These are phyloP conservation scores for Psilocybe cyanescens DNA, from an alignment of 768 basidiomycete genomes.

Conservation along the genomic window DNA sequence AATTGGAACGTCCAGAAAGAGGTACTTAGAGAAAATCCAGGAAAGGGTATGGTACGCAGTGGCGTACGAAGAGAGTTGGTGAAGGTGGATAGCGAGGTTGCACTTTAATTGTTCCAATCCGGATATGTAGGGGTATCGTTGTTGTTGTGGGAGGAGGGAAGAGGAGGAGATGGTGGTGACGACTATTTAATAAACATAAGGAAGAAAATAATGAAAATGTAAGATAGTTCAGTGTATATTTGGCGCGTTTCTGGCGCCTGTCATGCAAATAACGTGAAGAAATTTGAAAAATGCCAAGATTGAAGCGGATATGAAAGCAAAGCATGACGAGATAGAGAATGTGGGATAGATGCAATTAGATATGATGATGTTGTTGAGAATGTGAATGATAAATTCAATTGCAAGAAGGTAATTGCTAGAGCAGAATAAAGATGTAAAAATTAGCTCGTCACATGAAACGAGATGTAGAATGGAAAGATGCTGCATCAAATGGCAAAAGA, in stretches of 20 bases:
- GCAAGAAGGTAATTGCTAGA: slow-evolving; percentile 3
- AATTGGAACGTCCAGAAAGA: not conserved
- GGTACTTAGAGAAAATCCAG: not conserved
- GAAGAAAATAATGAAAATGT: not conserved
- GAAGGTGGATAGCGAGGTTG: not conserved
- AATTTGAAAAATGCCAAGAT: not conserved
- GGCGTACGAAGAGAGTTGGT: not conserved
- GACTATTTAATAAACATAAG: not conserved
- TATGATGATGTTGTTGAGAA: slow-evolving; percentile 1
- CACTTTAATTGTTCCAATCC: slow-evolving; percentile 6
- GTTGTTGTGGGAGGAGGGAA: not conserved
- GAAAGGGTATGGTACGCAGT: not conserved
- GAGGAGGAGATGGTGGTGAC: not conserved
- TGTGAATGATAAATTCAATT: not conserved
- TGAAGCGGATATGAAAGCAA: slow-evolving; percentile 1
- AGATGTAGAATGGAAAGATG: not conserved
- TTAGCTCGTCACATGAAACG: not conserved
- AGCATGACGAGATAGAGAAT: not conserved
- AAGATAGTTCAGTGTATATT: not conserved
- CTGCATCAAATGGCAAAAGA: not conserved
- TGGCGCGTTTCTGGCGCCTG: not conserved
- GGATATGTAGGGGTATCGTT: not conserved
- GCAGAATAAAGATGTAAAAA: slow-evolving; percentile 4
- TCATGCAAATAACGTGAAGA: slow-evolving; percentile 9
- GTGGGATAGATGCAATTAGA: slow-evolving; percentile 8